Conservation (phyloP, 2,329 filamentous ascomycete genomes). For the Torrubiellomyces zombiae region DNA sequence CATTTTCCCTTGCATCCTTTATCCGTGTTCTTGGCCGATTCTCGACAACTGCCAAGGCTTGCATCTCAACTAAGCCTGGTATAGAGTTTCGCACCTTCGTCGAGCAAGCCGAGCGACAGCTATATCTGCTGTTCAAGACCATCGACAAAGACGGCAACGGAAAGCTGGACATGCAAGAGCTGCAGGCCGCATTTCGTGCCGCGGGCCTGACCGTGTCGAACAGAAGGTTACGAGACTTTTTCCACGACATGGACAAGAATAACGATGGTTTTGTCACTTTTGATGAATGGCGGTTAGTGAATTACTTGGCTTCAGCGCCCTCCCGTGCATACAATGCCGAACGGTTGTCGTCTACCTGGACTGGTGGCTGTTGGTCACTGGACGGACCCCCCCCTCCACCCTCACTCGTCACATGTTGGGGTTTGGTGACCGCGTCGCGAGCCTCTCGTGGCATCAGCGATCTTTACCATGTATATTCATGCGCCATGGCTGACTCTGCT, state of each 20-base stretch:
- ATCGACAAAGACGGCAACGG: slow-evolving; percentile 82
- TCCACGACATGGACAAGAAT: slow-evolving; percentile 77
- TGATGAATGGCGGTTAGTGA: slow-evolving; percentile 87
- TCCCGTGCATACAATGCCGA: too few relatives aligned
- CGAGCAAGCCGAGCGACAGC: slow-evolving; percentile 68
- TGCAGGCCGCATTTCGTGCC: slow-evolving; percentile 59
- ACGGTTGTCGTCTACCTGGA: too few relatives aligned
- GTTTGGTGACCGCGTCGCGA: too few relatives aligned
- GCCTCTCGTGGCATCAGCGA: too few relatives aligned
- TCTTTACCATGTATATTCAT: too few relatives aligned
- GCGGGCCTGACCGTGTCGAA: slow-evolving; percentile 66
- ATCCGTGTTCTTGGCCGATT: too few relatives aligned
- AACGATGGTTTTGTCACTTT: slow-evolving; percentile 78
- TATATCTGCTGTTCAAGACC: slow-evolving; percentile 63
- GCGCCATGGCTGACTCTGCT: slow-evolving; percentile 5
- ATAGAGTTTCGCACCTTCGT: slow-evolving; percentile 83
- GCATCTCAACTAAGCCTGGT: too few relatives aligned
- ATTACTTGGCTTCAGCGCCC: slow-evolving; percentile 2
- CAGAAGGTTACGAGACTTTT: slow-evolving; percentile 68
- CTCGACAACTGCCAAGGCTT: too few relatives aligned
- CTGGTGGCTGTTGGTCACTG: slow-evolving; percentile 4
- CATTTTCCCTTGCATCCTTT: too few relatives aligned
- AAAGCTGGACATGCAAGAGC: slow-evolving; percentile 70
- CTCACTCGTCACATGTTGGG: too few relatives aligned
- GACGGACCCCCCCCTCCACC: too few relatives aligned